These are phyloP conservation scores for Thelonectria rubi DNA, from an alignment of 2,329 filamentous ascomycete genomes.

Conservation along the genomic window DNA sequence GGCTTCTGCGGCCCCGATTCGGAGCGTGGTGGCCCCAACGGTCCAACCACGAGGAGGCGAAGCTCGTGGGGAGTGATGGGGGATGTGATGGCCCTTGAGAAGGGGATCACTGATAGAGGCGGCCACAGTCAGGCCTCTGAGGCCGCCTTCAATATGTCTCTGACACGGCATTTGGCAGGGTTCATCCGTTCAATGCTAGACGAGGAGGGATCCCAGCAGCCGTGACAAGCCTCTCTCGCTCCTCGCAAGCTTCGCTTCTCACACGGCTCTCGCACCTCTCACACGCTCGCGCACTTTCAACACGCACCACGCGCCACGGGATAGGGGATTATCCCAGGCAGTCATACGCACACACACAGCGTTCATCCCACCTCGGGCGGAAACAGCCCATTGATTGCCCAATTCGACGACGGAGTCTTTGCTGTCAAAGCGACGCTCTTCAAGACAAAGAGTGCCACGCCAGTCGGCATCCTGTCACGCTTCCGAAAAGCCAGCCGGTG, in stretches of 20 bases:
- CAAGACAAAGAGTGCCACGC: neutral
- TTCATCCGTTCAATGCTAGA: constrained; percentile 14
- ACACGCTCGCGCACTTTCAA: too few relatives aligned
- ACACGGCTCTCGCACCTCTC: neutral
- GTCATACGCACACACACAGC: constrained; percentile 6
- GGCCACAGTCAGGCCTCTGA: constrained; percentile 7
- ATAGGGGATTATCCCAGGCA: constrained; percentile 12
- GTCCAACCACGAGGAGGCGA: constrained; percentile 23
- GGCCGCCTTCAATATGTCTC: constrained; percentile 31
- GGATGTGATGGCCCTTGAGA: too few relatives aligned
- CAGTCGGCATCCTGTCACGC: constrained; percentile 5
- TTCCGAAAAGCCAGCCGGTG: constrained; percentile 4
- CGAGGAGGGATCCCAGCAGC: constrained; percentile 12
- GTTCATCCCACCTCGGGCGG: constrained; percentile 18
- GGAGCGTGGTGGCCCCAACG: neutral
- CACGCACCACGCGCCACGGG: neutral
- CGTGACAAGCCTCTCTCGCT: neutral
- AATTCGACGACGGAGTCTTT: too few relatives aligned
- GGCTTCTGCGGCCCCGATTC: constrained; percentile 10
- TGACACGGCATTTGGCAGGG: constrained; percentile 29
- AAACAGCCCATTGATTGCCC: constrained; percentile 7
- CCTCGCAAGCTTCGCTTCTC: too few relatives aligned
- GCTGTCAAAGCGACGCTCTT: constrained; percentile 1
- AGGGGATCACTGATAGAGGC: too few relatives aligned
- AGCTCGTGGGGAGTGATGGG: constrained; percentile 2